A percentile compares a stretch with the other conserved stretches of the same genome.
Conservation (phyloP, 306 rosid genomes). For the Hippophae gyantsensis region DNA sequence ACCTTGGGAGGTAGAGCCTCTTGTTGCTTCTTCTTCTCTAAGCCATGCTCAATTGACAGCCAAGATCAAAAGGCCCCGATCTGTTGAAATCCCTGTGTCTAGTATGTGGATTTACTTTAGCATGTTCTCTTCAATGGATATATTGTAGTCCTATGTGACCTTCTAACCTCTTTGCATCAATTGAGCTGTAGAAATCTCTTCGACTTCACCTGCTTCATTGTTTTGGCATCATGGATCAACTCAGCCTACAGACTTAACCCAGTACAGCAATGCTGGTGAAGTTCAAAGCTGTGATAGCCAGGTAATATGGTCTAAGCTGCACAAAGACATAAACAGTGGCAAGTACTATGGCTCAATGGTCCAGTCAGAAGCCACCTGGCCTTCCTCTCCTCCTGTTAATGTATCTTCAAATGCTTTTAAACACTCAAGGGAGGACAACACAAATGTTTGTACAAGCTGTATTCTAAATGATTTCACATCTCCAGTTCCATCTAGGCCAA, state of each 20-base stretch:
- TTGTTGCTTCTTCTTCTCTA: slow-evolving; percentile 46
- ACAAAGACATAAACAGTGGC: slow-evolving; percentile 23
- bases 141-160: not conserved
- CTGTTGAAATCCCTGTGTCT: slow-evolving; percentile 42
- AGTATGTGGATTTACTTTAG: slow-evolving; percentile 30
- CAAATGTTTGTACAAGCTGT: slow-evolving; percentile 14
- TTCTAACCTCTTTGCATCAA: slow-evolving; percentile 12
- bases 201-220: slow-evolving; percentile 41
- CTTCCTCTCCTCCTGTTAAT: slow-evolving; percentile 40
- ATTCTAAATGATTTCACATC: slow-evolving; percentile 17
- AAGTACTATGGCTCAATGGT: slow-evolving; percentile 28
- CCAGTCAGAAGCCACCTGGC: slow-evolving; percentile 39
- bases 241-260: slow-evolving; percentile 39
- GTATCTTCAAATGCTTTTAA: slow-evolving; percentile 32
- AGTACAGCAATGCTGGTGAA: slow-evolving; percentile 27
- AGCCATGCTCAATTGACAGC: slow-evolving; percentile 34
- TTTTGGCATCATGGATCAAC: slow-evolving; percentile 55
- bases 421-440: slow-evolving; percentile 28
- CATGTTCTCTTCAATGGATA: slow-evolving; percentile 6
- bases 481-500: slow-evolving; percentile 28
- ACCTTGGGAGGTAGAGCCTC: slow-evolving; percentile 84
- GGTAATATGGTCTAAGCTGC: slow-evolving; percentile 34
- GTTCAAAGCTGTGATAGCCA: slow-evolving; percentile 43
- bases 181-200: slow-evolving; percentile 25
- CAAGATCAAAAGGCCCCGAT: slow-evolving; percentile 61